These are phyloP conservation scores for Stephania cephalantha DNA, from an alignment of 164 flowering plant genomes.

Conservation along the genomic window DNA sequence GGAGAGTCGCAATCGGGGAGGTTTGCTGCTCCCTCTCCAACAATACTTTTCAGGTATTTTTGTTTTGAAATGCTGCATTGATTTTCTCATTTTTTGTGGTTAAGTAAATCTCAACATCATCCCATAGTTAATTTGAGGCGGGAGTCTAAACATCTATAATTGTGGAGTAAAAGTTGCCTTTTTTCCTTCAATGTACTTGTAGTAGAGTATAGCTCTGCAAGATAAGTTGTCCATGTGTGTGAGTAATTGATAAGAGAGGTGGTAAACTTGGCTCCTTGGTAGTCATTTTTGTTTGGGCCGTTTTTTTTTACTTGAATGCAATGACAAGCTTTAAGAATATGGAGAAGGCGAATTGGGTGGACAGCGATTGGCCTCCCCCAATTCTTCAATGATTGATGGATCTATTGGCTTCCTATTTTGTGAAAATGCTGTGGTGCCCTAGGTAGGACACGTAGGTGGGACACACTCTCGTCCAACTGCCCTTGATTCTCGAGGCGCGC, in stretches of 20 bases:
- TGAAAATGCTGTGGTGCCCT: no score
- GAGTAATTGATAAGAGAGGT: neutral
- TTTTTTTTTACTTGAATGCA: neutral
- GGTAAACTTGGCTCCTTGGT: neutral
- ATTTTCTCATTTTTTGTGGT: neutral
- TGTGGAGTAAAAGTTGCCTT: neutral
- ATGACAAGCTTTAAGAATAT: neutral
- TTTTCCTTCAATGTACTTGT: neutral
- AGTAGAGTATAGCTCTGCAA: neutral
- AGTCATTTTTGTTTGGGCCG: neutral
- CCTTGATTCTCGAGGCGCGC: no score
- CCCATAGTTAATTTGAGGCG: neutral
- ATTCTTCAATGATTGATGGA: neutral
- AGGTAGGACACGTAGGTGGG: no score
- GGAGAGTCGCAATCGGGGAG: constrained; percentile 49
- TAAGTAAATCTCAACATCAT: neutral
- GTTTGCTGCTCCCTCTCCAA: constrained; percentile 57
- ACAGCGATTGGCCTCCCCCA: neutral
- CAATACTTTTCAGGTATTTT: constrained; percentile 63
- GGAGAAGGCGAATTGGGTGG: neutral
- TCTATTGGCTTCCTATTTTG: no score
- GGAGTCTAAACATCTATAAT: neutral
- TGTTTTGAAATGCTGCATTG: neutral
- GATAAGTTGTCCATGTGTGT: neutral
- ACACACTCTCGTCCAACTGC: no score